Evolutionary conservation across 2,329 filamentous ascomycete species (phyloP), one percentile per base, ranked within the genome.

Genomic region (Didymella keratinophila): DNA sequence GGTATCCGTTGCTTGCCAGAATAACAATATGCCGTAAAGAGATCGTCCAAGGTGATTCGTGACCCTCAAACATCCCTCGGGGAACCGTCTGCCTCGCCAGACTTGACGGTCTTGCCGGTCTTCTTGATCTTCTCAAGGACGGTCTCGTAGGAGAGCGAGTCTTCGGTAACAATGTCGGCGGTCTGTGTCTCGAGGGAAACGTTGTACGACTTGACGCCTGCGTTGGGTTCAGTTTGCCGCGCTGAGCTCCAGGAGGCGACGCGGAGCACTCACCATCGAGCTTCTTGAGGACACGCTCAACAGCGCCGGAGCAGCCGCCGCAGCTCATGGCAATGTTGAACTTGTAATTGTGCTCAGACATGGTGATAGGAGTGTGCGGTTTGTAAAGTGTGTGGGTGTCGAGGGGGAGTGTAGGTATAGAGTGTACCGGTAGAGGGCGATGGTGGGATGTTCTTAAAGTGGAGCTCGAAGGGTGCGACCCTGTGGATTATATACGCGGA

Each of bases 281-380:
- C 82, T 92, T 97, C 83, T 91, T 94, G 65, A 99, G 87, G 44
- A 97, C 93, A 51, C 93, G 87, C 80, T 96, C 91, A 43, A 99
- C 85, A 67, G 95, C 95, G 73, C 93, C 93, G 44, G 93, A 97
- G 88, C 95, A 99, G 78, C 95, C 95, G 76, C 91, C 87, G 82
- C 95, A 99, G 84, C 84, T 90, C 95, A 99, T 99, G 79, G 83
- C 84, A 78, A 98, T 87, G 80, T 93, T 89, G 84, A 98, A 98
- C 79, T 95, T 92, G 89, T 98, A 98, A 69, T 87, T 91, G 83
- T 97, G 92, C 32, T 58, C 56, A 60, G 76, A 69, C 90, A 93
- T 93, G 71, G 67, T 83, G 73, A 48, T 49, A 55, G 44, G 51
- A 50, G 46, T 46, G n/a, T 39, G 55, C 51, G 36, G 12, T 42